Percentiles rank a stretch among this genome's conserved stretches.
phyloP scores from a whole-genome alignment of 345 rosid species.

The Acer negundo region DNA sequence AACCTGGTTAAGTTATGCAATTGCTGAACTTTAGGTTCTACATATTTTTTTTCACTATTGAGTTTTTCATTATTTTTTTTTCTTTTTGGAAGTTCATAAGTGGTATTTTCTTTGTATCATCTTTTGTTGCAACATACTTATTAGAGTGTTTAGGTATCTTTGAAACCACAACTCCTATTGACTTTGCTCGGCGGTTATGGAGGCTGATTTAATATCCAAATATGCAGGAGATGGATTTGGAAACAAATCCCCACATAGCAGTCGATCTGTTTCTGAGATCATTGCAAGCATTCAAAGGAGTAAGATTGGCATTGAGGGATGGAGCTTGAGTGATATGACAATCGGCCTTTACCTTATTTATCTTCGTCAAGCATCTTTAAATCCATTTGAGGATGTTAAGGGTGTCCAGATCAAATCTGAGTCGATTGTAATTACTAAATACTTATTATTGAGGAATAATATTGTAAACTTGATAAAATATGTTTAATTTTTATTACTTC shows the following conservation, averaged over 20 bases:
- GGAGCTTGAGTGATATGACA: slow-evolving; percentile 95
- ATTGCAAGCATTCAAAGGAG: slow-evolving; percentile 86
- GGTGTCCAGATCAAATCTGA: slow-evolving; percentile 73
- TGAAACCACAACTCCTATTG: background rate
- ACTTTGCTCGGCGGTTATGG: slow-evolving; percentile 5
- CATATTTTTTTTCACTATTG: background rate
- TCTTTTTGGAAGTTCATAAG: background rate
- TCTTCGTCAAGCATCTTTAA: slow-evolving; percentile 78
- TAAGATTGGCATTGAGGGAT: slow-evolving; percentile 83
- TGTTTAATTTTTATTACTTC: background rate
- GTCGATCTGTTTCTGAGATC: slow-evolving; percentile 74
- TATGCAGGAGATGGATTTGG: slow-evolving; percentile 50
- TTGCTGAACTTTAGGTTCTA: background rate
- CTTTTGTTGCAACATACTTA: slow-evolving; percentile 11
- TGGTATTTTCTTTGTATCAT: background rate
- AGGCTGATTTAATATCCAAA: slow-evolving; percentile 18
- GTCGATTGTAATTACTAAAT: slow-evolving; percentile 45
- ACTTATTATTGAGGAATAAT: slow-evolving; percentile 8
- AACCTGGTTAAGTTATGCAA: background rate
- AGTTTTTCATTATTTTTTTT: background rate
- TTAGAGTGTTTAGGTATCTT: background rate
- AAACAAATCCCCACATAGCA: slow-evolving; percentile 48
- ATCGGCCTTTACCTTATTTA: slow-evolving; percentile 89
- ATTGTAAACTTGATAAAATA: background rate
- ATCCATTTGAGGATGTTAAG: slow-evolving; percentile 65